These are phyloP conservation scores for Coemansia sp. DNA, from an alignment of 192 early-diverging fungal genomes.

Conservation along the genomic window DNA sequence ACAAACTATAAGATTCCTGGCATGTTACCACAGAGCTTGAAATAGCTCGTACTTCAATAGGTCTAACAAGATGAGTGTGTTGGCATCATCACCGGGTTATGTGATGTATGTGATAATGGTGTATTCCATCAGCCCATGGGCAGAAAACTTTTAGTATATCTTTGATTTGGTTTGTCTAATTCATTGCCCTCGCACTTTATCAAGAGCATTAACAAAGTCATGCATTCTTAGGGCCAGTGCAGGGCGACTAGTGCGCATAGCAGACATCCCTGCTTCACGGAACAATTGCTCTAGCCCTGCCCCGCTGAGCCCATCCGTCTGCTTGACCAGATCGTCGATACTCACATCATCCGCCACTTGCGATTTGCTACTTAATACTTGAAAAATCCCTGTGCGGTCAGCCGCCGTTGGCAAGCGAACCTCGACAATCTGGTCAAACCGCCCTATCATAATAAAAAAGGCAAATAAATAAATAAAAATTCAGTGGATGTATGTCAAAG, in stretches of 20 bases:
- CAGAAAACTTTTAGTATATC: too few relatives aligned
- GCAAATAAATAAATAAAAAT: background rate
- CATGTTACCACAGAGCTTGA: too few relatives aligned
- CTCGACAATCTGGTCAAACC: conserved; percentile 87
- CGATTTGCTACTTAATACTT: conserved; percentile 62
- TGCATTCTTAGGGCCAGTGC: conserved; percentile 16
- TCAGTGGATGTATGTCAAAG: background rate
- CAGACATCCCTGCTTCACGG: conserved; percentile 45
- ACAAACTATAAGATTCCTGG: too few relatives aligned
- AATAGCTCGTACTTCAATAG: too few relatives aligned
- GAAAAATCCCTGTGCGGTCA: conserved; percentile 73
- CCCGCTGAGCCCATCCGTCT: conserved; percentile 42
- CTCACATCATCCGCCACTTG: conserved; percentile 59
- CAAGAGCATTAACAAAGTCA: conserved; percentile 26
- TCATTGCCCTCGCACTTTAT: background rate
- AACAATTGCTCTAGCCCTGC: conserved; percentile 47
- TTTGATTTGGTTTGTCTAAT: too few relatives aligned
- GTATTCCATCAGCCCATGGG: too few relatives aligned
- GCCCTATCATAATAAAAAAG: conserved; percentile 51
- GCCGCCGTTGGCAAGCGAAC: conserved; percentile 58
- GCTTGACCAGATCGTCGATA: conserved; percentile 26
- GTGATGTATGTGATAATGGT: too few relatives aligned
- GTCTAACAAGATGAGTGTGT: too few relatives aligned
- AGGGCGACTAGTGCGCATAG: conserved; percentile 21
- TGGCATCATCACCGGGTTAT: too few relatives aligned